A percentile compares a stretch with the other conserved stretches of the same genome.
These are phyloP conservation scores for Jacaranda copaia DNA, from an alignment of 257 asterid species.

Conservation along the genomic window DNA sequence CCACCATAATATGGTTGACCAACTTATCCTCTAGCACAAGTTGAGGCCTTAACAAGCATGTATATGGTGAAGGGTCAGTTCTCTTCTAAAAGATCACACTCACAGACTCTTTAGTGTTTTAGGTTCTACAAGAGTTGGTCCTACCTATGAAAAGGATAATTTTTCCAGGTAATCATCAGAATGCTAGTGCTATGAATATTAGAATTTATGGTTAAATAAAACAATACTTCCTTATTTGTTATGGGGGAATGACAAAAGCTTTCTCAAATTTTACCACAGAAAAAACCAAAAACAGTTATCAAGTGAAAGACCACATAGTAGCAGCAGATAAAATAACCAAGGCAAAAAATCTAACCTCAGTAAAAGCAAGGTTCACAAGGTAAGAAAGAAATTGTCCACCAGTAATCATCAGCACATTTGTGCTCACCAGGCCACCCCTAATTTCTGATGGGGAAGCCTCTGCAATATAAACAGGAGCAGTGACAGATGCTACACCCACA, in stretches of 20 bases:
- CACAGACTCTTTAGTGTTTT: neutral
- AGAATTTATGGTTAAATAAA: constrained; percentile 7
- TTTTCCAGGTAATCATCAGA: constrained; percentile 12
- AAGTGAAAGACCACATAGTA: neutral
- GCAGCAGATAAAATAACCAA: constrained; percentile 25
- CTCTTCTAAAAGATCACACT: neutral
- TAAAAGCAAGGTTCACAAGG: constrained; percentile 94
- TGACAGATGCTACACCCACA: constrained; percentile 93
- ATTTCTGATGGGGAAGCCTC: constrained; percentile 96
- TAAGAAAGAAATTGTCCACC: constrained; percentile 97
- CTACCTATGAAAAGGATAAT: neutral
- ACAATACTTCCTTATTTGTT: neutral
- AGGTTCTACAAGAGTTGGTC: constrained; percentile 2
- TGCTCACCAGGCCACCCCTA: constrained; percentile 95
- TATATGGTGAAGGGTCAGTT: neutral
- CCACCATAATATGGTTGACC: neutral
- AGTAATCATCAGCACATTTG: constrained; percentile 96
- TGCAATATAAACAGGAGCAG: constrained; percentile 96
- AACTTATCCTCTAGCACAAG: too few species aligned
- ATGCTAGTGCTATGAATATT: constrained; percentile 6
- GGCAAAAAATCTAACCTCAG: constrained; percentile 70
- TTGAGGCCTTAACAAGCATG: too few species aligned
- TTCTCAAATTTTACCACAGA: constrained; percentile 5
- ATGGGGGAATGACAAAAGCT: constrained; percentile 13
- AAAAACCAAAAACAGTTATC: neutral